Conservation (phyloP, 495 filamentous ascomycete genomes). For the Xeromyces bisporus region DNA sequence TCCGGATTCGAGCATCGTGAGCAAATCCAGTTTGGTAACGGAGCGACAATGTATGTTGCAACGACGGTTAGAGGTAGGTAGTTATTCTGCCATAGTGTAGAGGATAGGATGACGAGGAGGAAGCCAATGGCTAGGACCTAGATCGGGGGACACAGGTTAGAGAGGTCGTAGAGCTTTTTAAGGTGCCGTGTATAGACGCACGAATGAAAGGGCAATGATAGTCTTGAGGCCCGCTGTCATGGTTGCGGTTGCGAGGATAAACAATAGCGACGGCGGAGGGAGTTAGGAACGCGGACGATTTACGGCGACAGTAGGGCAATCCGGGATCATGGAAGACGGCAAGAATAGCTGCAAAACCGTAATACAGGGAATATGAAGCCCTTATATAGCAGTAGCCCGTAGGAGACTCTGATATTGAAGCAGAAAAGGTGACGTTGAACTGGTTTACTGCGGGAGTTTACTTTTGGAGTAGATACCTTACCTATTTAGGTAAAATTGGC, state of each 20-base stretch:
- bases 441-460: constrained; percentile 11
- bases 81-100: constrained; percentile 78
- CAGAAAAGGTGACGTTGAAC: constrained; percentile 18
- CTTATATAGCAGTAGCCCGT: constrained; percentile 2
- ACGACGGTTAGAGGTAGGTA: constrained; percentile 92
- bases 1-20: constrained; percentile 76
- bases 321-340: too few species aligned
- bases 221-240: constrained; percentile 94
- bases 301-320: background rate
- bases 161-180: too few species aligned
- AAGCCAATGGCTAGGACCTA: constrained; percentile 95
- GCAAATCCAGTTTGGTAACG: constrained; percentile 92
- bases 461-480: too few species aligned
- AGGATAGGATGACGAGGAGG: constrained; percentile 96
- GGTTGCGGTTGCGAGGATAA: constrained; percentile 26
- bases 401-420: background rate
- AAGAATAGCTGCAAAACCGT: constrained; percentile 1
- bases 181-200: too few species aligned
- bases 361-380: background rate
- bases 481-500: background rate
- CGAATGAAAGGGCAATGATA: constrained; percentile 97
- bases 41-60: constrained; percentile 84
- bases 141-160: too few species aligned
- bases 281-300: constrained; percentile 1
- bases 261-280: constrained; percentile 4